phyloP scores from a whole-genome alignment of 768 basidiomycete species.

The Serendipita indica region DNA sequence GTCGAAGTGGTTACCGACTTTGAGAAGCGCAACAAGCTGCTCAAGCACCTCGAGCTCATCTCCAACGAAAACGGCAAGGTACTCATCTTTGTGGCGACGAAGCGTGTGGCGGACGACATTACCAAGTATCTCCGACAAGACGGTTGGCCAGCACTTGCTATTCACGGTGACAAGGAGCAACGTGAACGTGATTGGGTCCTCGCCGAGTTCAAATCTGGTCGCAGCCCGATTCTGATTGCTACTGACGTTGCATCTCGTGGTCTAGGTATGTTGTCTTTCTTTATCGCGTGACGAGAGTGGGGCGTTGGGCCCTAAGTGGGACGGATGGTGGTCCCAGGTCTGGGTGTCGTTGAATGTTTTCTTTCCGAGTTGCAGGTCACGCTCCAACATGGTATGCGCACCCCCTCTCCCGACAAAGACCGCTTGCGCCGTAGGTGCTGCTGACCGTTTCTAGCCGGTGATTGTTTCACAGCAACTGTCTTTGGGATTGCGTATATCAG shows the following conservation, averaged over 20 bases:
- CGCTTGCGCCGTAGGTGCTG: background rate
- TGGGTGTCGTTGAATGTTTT: background rate
- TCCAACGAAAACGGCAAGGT: slow-evolving; percentile 96
- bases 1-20: slow-evolving; percentile 95
- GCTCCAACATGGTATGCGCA: background rate
- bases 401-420: background rate
- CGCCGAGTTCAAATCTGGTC: slow-evolving; percentile 94
- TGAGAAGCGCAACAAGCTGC: slow-evolving; percentile 90
- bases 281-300: background rate
- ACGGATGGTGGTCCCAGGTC: background rate
- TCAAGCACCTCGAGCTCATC: slow-evolving; percentile 95
- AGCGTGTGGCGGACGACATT: slow-evolving; percentile 94
- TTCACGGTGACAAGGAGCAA: slow-evolving; percentile 98
- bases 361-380: slow-evolving; percentile 9
- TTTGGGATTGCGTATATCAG: slow-evolving; percentile 8
- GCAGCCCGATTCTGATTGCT: slow-evolving; percentile 94
- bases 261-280: slow-evolving; percentile 54
- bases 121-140: slow-evolving; percentile 96
- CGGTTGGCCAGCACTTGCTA: slow-evolving; percentile 98
- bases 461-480: background rate
- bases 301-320: background rate
- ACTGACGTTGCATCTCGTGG: slow-evolving; percentile 99
- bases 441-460: background rate
- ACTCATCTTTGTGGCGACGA: slow-evolving; percentile 95
- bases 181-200: slow-evolving; percentile 99